These are phyloP conservation scores for Geotrichum histeridarum DNA, from an alignment of 1,139 yeast genomes.

Conservation along the genomic window DNA sequence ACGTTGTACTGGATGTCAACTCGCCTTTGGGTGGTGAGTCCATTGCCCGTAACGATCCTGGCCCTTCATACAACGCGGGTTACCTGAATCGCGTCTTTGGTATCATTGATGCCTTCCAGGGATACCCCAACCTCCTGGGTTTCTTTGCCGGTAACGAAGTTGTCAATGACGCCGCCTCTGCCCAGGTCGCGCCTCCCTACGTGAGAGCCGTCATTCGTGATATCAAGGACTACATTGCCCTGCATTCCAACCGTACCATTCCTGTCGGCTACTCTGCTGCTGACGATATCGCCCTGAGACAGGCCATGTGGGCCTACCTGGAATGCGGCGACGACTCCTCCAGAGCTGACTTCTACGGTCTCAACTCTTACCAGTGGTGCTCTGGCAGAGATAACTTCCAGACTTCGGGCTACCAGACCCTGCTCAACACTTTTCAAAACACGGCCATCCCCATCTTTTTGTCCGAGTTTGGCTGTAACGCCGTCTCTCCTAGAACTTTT, in stretches of 20 bases:
- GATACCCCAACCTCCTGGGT: conserved; percentile 83
- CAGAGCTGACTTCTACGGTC: conserved; percentile 87
- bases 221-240: conserved; percentile 61
- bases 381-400: conserved; percentile 52
- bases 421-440: conserved; percentile 55
- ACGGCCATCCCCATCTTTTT: conserved; percentile 77
- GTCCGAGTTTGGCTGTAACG: conserved; percentile 93
- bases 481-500: conserved; percentile 70
- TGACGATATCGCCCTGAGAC: conserved; percentile 74
- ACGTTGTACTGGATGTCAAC: conserved; percentile 83
- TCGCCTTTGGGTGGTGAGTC: conserved; percentile 76
- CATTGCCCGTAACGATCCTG: conserved; percentile 82
- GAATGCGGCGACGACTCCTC: conserved; percentile 65
- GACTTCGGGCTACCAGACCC: conserved; percentile 62
- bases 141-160: conserved; percentile 95
- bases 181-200: conserved; percentile 45
- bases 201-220: conserved; percentile 78
- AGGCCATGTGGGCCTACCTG: conserved; percentile 70
- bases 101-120: conserved; percentile 75
- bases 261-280: conserved; percentile 98
- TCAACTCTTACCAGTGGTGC: conserved; percentile 96
- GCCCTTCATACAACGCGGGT: conserved; percentile 65
- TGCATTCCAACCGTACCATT: conserved; percentile 56
- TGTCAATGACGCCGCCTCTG: conserved; percentile 73
- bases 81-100: conserved; percentile 74